Conservation (phyloP, 805 yeast species). For the Pichia membranifaciens region DNA sequence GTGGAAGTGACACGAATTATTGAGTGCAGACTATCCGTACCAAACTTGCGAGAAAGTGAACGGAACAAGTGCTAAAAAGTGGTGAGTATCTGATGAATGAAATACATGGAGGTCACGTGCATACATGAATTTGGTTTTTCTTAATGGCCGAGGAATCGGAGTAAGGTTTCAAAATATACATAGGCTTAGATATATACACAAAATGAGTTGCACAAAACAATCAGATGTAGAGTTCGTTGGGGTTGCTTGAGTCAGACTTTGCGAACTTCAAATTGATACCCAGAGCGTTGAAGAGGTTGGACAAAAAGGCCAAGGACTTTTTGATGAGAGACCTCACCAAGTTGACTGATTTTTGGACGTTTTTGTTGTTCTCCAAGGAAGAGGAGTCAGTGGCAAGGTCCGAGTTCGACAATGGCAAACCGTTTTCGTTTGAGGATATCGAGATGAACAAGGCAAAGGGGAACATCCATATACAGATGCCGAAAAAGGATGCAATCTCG, state of each 20-base stretch:
- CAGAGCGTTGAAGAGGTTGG: constrained; percentile 43
- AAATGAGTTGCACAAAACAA: not conserved
- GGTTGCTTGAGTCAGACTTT: constrained; percentile 18
- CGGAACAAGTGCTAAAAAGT: too few relatives aligned
- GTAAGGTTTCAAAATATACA: not conserved
- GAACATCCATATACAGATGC: constrained; percentile 86
- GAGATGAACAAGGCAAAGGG: constrained; percentile 92
- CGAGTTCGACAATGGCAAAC: constrained; percentile 49
- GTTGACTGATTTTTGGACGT: constrained; percentile 46
- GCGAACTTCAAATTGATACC: constrained; percentile 48
- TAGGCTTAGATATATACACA: not conserved
- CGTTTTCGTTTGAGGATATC: constrained; percentile 84
- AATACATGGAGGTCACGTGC: too few relatives aligned
- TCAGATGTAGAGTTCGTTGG: constrained; percentile 27
- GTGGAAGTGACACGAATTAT: too few relatives aligned
- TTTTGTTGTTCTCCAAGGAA: constrained; percentile 12
- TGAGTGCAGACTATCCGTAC: too few relatives aligned
- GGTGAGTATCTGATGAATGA: too few relatives aligned
- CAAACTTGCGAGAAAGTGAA: too few relatives aligned
- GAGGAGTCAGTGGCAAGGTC: constrained; percentile 22
- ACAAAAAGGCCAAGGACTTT: constrained; percentile 41
- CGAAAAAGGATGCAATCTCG: constrained; percentile 94
- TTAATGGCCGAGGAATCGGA: too few relatives aligned
- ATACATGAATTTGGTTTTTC: too few relatives aligned
- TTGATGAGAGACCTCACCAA: constrained; percentile 63